Evolutionary conservation across 495 filamentous ascomycete genomes (phyloP), one percentile per base, ranked within the genome.

Genomic region (Podospora australis): DNA sequence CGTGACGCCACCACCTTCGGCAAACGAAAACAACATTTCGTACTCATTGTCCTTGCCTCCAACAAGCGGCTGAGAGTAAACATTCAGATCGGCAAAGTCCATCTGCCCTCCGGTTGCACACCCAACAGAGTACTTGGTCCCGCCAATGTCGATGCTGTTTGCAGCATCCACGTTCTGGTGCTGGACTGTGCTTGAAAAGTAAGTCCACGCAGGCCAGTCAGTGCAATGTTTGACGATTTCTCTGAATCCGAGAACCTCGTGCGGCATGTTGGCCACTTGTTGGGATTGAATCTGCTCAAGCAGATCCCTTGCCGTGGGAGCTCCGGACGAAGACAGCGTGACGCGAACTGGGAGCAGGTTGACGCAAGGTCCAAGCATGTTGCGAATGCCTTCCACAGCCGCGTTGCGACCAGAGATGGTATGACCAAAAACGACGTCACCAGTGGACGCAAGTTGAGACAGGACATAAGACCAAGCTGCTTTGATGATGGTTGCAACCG

Each of bases 331-430:
- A 11, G 63, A 53, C 47, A 82, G 72, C 9, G 66, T 64, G 14
- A 82, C 74, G 6, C 79, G 68, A 0, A 82, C 73, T 0, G 80
- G 80, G 2, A 83, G 61, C 13, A 81, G 67, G 51, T 83, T 82
- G 46, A 83, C 62, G 53, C 80, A 84, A 4, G 60, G 56, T 16
- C 63, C 63, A 14, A 66, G 39, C 46, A 64, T 77, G 50, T 60
- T 70, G 23, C 77, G 78, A 17, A 82, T 66, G 2, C 77, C 73
- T 4, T 70, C 69, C 4, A 81, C 64, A 1, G 62, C 59, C 11
- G 70, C 68, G 50, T 80, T 83, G 42, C 82, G 74, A 6, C 81
- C 79, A 2, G 67, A 67, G 11, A 73, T 73, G 2, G 79, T 72
- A 30, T 71, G 60, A 8, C 79, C 79, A 46, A 81, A 82, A 10